phyloP scores from a whole-genome alignment of 1,284 basidiomycete genomes.

The Tilletia setariae region DNA sequence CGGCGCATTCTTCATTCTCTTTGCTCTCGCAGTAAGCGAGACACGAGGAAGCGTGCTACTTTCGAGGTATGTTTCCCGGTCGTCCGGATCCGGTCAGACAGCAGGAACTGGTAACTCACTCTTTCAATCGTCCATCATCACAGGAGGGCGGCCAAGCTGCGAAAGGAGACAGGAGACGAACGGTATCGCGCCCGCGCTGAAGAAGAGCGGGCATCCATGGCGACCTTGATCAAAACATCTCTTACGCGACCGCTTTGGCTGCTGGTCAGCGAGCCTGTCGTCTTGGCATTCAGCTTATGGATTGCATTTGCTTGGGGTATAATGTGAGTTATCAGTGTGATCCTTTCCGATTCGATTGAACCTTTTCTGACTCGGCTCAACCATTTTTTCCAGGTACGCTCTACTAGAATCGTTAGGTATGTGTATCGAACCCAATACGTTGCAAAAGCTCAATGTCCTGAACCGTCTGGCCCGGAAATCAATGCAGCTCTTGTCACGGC shows the following conservation, averaged over 20 bases:
- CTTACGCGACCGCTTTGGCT: slow-evolving; percentile 47
- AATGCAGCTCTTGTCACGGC: slow-evolving; percentile 44
- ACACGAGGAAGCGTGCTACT: slow-evolving; percentile 41
- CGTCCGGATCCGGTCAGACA: slow-evolving; percentile 20
- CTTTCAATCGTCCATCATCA: slow-evolving; percentile 54
- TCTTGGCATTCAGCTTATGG: slow-evolving; percentile 56
- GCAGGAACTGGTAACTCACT: slow-evolving; percentile 64
- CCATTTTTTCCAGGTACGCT: background rate
- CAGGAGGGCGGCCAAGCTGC: slow-evolving; percentile 51
- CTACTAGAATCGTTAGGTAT: background rate
- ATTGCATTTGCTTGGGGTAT: slow-evolving; percentile 49
- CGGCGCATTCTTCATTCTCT: slow-evolving; percentile 28
- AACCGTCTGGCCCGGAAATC: too few relatives aligned
- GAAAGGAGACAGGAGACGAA: slow-evolving; percentile 28
- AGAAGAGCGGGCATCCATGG: slow-evolving; percentile 42
- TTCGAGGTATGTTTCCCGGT: slow-evolving; percentile 26
- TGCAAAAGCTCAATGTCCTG: too few relatives aligned
- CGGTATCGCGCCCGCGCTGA: slow-evolving; percentile 54
- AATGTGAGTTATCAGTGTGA: slow-evolving; percentile 40
- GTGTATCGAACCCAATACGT: background rate
- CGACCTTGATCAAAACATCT: slow-evolving; percentile 48
- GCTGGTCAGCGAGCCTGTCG: slow-evolving; percentile 58
- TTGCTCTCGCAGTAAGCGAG: slow-evolving; percentile 5
- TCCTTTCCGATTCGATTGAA: background rate
- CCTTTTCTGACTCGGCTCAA: slow-evolving; percentile 26